Conservation (phyloP, 2,329 filamentous ascomycete genomes). For the Didymosphaeria variabile region DNA sequence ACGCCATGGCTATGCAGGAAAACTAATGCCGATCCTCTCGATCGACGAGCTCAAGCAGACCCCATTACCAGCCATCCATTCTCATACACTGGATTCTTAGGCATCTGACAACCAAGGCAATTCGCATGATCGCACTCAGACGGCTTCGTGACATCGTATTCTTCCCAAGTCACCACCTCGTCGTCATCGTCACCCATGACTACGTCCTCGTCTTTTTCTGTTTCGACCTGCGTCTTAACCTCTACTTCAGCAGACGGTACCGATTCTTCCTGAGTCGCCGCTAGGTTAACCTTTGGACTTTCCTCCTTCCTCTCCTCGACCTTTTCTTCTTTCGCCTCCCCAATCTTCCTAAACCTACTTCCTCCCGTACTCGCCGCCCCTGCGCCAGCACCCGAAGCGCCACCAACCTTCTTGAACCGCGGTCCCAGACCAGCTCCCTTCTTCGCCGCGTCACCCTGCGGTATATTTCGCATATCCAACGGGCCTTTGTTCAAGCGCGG, state of each 20-base stretch:
- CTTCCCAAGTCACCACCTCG: conserved; percentile 49
- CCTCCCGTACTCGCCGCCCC: conserved; percentile 25
- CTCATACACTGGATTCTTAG: conserved; percentile 1
- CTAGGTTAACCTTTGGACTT: conserved; percentile 37
- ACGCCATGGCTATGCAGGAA: conserved; percentile 4
- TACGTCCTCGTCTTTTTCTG: conserved; percentile 35
- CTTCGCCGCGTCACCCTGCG: conserved; percentile 29
- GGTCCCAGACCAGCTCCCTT: conserved; percentile 25
- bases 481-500: conserved; percentile 27
- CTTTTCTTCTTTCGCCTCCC: conserved; percentile 12
- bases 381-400: not conserved
- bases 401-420: conserved; percentile 41
- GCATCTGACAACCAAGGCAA: conserved; percentile 35
- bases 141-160: conserved; percentile 63
- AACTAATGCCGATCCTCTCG: not conserved
- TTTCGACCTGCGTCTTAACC: conserved; percentile 13
- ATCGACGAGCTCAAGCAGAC: not conserved
- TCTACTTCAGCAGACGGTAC: conserved; percentile 3
- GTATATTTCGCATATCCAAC: conserved; percentile 37
- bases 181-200: conserved; percentile 43
- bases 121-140: conserved; percentile 56
- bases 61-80: conserved; percentile 13
- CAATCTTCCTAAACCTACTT: conserved; percentile 74
- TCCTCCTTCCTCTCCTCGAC: conserved; percentile 28
- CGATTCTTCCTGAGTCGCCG: not conserved